These are phyloP conservation scores for Acorus gramineus DNA, from an alignment of 106 monocot species.

Conservation along the genomic window DNA sequence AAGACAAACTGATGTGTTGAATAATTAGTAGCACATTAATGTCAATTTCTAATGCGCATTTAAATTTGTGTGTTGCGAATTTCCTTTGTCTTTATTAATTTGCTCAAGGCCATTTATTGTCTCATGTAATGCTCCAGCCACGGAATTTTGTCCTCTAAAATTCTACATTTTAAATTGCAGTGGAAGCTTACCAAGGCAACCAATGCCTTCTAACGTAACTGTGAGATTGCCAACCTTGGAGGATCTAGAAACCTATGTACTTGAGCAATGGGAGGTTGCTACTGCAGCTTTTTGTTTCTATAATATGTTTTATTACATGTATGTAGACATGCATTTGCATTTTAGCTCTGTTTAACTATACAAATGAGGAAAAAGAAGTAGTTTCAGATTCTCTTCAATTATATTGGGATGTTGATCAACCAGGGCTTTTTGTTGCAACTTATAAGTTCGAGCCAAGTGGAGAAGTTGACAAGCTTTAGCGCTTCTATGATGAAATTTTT, in stretches of 20 bases:
- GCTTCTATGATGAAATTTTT: slow-evolving; percentile 90
- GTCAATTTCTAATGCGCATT: too few species aligned
- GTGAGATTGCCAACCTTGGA: slow-evolving; percentile 66
- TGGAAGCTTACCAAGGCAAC: slow-evolving; percentile 72
- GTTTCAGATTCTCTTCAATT: too few species aligned
- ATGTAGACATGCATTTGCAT: neutral
- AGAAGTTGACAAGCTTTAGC: slow-evolving; percentile 63
- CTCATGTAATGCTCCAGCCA: too few species aligned
- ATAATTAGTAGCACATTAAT: too few species aligned
- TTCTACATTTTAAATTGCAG: slow-evolving; percentile 26
- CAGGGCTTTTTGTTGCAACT: slow-evolving; percentile 94
- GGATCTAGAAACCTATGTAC: slow-evolving; percentile 78
- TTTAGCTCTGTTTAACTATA: too few species aligned
- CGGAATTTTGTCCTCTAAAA: neutral
- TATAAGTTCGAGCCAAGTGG: slow-evolving; percentile 81
- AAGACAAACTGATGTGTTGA: too few species aligned
- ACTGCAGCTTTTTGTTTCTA: slow-evolving; percentile 5
- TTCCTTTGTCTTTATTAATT: too few species aligned
- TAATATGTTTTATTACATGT: neutral
- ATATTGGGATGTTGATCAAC: neutral
- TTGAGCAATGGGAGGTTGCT: slow-evolving; percentile 86
- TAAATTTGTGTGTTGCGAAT: too few species aligned
- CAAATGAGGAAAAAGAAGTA: too few species aligned
- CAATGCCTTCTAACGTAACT: slow-evolving; percentile 60
- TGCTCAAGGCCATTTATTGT: too few species aligned